Base-by-base conservation (phyloP, 2,329 filamentous ascomycete species). In the Pochonia chlamydosporia region DNA sequence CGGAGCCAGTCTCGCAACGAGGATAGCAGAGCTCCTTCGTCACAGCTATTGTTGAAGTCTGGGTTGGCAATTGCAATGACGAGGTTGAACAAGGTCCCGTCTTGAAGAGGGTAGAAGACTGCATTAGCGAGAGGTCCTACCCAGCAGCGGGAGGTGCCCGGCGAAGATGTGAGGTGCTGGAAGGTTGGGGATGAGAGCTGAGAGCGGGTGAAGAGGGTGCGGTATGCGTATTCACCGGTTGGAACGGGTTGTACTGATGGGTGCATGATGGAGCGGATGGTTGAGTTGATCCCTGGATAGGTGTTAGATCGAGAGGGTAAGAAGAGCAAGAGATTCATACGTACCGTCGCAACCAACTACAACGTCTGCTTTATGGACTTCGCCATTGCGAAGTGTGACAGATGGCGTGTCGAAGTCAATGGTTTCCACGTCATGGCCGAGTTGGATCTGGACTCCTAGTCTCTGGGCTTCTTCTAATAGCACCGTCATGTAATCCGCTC, bases 271-370 rank as follows among this genome's bases (percentile, higher is more conserved):
- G 42, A 42, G 28, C 51, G 49, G 6, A 46, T 35, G 8, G 28
- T 43, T 4, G 51, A 51, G 35, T 49, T 39, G 33, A 51, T 16
- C 18, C 49, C 49, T 35, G 5, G 8, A 24, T 28, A 40, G 33
- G 5, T n/a, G 25, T 10, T 18, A 44, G 25, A 4, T 16, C 31
- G 14, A 11, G 13, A 6, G 16, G 13, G 30, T 14, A 13, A 14
- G 11, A n/a, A 16, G 30, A 7, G 5, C 4, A 14, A 14, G 9
- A 9, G 26, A 24, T 31, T 28, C 40, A 28, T 13, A 11, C 9
- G 9, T 49, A 52, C 53, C 52, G 36, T 54, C 53, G 21, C 43
- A 46, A 13, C 44, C 50, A 18, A 54, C 43, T 14, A 55, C 37
- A 28, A 54, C 26, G 14, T 55, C 50, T 11, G 51, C 50, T 13